A percentile compares a stretch with the other conserved stretches of the same genome.
phyloP scores from a whole-genome alignment of 1,284 basidiomycete species.

The Ceratobasidium sp. region DNA sequence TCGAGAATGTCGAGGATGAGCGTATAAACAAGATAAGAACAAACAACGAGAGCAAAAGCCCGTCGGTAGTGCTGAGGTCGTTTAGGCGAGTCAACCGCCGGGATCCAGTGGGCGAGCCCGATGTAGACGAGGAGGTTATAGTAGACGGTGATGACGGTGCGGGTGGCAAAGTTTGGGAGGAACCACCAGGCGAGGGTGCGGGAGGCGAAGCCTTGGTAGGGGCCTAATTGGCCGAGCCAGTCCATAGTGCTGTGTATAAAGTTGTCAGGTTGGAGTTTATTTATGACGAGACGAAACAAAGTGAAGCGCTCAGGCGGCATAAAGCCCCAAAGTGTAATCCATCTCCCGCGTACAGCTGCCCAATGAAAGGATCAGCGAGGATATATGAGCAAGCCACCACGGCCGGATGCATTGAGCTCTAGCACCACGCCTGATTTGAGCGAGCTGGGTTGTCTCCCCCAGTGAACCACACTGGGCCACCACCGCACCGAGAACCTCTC shows the following conservation, averaged over 20 bases:
- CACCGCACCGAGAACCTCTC: constrained; percentile 22
- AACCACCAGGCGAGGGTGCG: constrained; percentile 41
- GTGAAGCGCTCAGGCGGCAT: constrained; percentile 35
- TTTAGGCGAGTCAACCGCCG: constrained; percentile 10
- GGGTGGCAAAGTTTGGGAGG: constrained; percentile 26
- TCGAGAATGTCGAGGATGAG: constrained; percentile 69
- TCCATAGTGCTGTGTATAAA: constrained; percentile 3
- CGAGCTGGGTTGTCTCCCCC: constrained; percentile 21
- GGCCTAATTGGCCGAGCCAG: constrained; percentile 34
- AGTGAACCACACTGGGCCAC: constrained; percentile 41
- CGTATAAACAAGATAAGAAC: constrained; percentile 78
- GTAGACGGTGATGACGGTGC: constrained; percentile 14
- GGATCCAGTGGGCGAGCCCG: constrained; percentile 25
- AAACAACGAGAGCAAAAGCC: constrained; percentile 75
- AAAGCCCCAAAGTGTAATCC: constrained; percentile 35
- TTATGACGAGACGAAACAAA: background rate
- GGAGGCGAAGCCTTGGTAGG: constrained; percentile 24
- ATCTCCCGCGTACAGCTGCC: constrained; percentile 11
- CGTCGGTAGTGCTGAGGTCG: constrained; percentile 63
- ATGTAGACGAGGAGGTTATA: constrained; percentile 1
- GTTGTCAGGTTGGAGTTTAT: background rate
- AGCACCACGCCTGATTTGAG: constrained; percentile 31
- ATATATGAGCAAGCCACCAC: constrained; percentile 32
- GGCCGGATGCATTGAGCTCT: constrained; percentile 1
- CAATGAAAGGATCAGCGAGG: background rate